Conservation (phyloP, 768 basidiomycete species). For the Serendipita sp. region DNA sequence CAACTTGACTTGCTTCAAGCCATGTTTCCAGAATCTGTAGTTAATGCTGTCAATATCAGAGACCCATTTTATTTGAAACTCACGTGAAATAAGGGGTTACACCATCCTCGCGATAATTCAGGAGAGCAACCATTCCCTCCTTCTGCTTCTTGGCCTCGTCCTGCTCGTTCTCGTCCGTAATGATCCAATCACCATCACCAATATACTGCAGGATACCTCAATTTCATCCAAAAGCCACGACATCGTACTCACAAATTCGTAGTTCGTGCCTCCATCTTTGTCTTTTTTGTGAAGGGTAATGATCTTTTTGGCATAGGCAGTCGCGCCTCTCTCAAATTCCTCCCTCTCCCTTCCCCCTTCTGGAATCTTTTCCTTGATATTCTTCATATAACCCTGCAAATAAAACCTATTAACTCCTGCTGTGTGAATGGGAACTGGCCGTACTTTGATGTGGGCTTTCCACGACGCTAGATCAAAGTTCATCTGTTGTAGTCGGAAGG, state of each 20-base stretch:
- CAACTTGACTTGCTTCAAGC: conserved; percentile 64
- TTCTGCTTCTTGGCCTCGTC: conserved; percentile 18
- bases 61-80: neutral
- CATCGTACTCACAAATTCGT: conserved; percentile 59
- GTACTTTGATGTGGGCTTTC: conserved; percentile 65
- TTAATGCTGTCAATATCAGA: neutral
- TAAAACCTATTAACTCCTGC: neutral
- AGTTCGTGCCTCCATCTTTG: conserved; percentile 28
- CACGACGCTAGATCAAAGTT: conserved; percentile 84
- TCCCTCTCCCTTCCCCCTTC: conserved; percentile 24
- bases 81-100: conserved; percentile 45
- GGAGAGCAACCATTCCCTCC: conserved; percentile 83
- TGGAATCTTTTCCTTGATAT: conserved; percentile 50
- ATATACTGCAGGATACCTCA: conserved; percentile 9
- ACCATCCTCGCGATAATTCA: conserved; percentile 87
- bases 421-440: conserved; percentile 8
- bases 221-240: neutral
- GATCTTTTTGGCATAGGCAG: conserved; percentile 70
- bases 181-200: neutral
- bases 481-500: conserved; percentile 75
- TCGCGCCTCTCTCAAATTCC: conserved; percentile 70
- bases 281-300: conserved; percentile 22
- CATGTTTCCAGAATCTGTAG: conserved; percentile 90
- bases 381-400: conserved; percentile 80
- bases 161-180: too few species aligned